A percentile compares a stretch with the other conserved stretches of the same genome.
These are phyloP conservation scores for Ogataea methanolica DNA, from an alignment of 805 yeast genomes.

Conservation along the genomic window DNA sequence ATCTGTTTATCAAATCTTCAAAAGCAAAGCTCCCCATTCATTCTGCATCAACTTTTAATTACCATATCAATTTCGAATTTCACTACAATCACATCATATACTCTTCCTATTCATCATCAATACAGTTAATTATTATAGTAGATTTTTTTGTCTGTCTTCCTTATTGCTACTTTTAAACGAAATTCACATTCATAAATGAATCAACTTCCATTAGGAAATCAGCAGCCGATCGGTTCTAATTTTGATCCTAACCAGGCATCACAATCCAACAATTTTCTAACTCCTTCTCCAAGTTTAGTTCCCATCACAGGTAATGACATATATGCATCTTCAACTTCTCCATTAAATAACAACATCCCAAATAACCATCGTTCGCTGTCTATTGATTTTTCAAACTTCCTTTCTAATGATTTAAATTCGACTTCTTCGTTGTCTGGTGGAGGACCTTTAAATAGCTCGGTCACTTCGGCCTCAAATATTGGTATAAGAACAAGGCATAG, in stretches of 20 bases:
- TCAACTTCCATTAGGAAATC: constrained; percentile 5
- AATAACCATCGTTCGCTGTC: constrained; percentile 12
- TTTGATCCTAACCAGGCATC: constrained; percentile 1
- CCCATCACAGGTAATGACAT: constrained; percentile 7
- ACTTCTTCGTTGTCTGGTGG: constrained; percentile 10
- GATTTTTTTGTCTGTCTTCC: not conserved
- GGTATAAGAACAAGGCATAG: constrained; percentile 56
- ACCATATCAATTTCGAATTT: too few relatives aligned
- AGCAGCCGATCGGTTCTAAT: constrained; percentile 1
- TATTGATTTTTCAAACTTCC: constrained; percentile 13
- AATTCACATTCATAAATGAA: constrained; percentile 1
- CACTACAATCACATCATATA: too few relatives aligned
- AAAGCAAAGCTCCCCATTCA: too few relatives aligned
- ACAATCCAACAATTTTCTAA: constrained; percentile 5
- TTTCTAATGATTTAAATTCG: constrained; percentile 8
- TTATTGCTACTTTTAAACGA: not conserved
- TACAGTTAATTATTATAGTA: not conserved
- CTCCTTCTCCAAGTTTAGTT: constrained; percentile 14
- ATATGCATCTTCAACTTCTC: constrained; percentile 1
- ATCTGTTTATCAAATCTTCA: too few relatives aligned
- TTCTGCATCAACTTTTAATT: too few relatives aligned
- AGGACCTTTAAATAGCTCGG: constrained; percentile 13
- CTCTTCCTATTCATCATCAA: too few relatives aligned
- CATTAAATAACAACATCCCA: not conserved
- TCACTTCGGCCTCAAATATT: constrained; percentile 27